Evolutionary conservation across 768 basidiomycete genomes (phyloP).

Genomic region (Pulveroboletus sp.): DNA sequence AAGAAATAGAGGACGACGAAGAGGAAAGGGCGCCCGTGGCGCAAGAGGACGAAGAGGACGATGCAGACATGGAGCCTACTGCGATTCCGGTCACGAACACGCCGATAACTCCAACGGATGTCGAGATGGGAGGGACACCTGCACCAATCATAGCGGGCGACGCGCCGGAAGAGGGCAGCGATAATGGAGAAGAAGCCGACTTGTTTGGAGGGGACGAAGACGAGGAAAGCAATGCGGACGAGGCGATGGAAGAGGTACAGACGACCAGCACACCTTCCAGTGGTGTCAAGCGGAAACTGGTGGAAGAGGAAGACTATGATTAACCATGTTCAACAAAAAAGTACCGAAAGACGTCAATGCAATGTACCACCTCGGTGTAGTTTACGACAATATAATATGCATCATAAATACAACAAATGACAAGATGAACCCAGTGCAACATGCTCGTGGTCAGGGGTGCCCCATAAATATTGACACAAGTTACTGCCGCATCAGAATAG

Average conservation of each 20-base stretch:
- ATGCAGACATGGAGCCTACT: slow-evolving; percentile 69
- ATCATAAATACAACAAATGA: slow-evolving; percentile 24
- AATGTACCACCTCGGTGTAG: slow-evolving; percentile 5
- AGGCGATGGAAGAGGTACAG: slow-evolving; percentile 79
- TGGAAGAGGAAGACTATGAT: slow-evolving; percentile 88
- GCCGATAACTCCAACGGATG: slow-evolving; percentile 56
- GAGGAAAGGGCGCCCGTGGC: slow-evolving; percentile 22
- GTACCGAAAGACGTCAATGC: slow-evolving; percentile 8
- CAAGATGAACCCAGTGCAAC: background rate
- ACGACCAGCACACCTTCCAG: slow-evolving; percentile 50
- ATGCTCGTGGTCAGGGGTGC: background rate
- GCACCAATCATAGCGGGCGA: slow-evolving; percentile 33
- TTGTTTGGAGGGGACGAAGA: slow-evolving; percentile 72
- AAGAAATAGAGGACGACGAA: slow-evolving; percentile 62
- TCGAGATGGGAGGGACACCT: slow-evolving; percentile 47
- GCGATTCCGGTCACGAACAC: slow-evolving; percentile 41
- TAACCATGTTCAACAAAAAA: slow-evolving; percentile 26
- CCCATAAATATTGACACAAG: slow-evolving; percentile 1
- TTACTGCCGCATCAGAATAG: slow-evolving; percentile 36
- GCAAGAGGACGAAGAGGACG: slow-evolving; percentile 57
- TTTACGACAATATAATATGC: slow-evolving; percentile 26
- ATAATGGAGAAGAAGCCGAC: slow-evolving; percentile 70
- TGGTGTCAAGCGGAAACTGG: slow-evolving; percentile 74
- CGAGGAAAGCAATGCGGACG: slow-evolving; percentile 51
- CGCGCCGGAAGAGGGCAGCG: slow-evolving; percentile 62